Percentiles rank a stretch among this genome's conserved stretches.
phyloP scores from a whole-genome alignment of 306 rosid species.

The Cicer yamashitae region DNA sequence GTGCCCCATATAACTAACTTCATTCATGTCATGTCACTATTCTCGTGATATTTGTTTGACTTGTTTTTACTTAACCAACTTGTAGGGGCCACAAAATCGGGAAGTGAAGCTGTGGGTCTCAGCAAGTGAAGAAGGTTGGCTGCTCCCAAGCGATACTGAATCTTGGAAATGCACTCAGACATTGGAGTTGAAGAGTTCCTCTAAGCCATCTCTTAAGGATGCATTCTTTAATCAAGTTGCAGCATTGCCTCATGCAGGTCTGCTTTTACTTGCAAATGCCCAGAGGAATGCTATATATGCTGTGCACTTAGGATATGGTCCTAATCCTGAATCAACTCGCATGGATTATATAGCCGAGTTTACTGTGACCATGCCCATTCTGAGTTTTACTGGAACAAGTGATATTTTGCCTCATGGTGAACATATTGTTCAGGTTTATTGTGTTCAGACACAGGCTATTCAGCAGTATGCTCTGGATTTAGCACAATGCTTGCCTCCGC shows the following conservation, averaged over 20 bases:
- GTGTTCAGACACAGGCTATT: slow-evolving; percentile 98
- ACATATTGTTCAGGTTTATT: slow-evolving; percentile 90
- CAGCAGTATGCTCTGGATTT: slow-evolving; percentile 98
- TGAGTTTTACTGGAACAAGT: slow-evolving; percentile 94
- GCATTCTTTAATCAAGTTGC: slow-evolving; percentile 97
- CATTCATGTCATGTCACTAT: neutral
- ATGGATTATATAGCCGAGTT: slow-evolving; percentile 96
- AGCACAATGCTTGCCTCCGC: slow-evolving; percentile 94
- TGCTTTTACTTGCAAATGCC: slow-evolving; percentile 97
- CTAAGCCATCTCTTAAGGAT: slow-evolving; percentile 73
- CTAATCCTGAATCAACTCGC: slow-evolving; percentile 76
- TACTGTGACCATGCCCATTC: slow-evolving; percentile 95
- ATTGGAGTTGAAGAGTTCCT: slow-evolving; percentile 84
- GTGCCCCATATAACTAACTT: neutral
- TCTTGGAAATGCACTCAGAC: slow-evolving; percentile 94
- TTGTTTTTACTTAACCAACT: slow-evolving; percentile 20
- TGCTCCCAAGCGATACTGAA: slow-evolving; percentile 85
- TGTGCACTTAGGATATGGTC: slow-evolving; percentile 85
- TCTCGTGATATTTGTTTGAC: slow-evolving; percentile 33
- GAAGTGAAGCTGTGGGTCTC: slow-evolving; percentile 96
- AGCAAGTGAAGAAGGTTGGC: slow-evolving; percentile 89
- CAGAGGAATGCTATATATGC: slow-evolving; percentile 99
- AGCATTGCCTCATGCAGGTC: slow-evolving; percentile 90
- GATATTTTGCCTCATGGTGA: slow-evolving; percentile 79
- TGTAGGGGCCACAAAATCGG: slow-evolving; percentile 87